Conservation (phyloP, 768 basidiomycete genomes). For the Suillus brevipes region DNA sequence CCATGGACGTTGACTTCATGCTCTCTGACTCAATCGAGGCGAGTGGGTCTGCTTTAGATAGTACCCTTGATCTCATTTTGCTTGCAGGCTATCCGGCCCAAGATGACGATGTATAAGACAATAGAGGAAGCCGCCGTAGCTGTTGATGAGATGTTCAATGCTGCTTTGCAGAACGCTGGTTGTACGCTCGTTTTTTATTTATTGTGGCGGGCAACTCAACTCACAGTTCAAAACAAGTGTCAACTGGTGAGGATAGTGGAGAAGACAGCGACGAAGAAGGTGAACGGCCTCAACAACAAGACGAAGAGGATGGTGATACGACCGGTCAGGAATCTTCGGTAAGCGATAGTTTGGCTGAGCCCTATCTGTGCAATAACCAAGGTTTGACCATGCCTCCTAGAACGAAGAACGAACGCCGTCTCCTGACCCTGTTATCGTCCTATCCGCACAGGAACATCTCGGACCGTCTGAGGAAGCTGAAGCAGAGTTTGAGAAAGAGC, state of each 20-base stretch:
- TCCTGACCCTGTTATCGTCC: conserved; percentile 78
- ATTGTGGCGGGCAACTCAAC: conserved; percentile 1
- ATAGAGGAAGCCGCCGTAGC: conserved; percentile 84
- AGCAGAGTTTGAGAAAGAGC: conserved; percentile 91
- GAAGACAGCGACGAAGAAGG: conserved; percentile 55
- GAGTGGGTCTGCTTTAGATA: conserved; percentile 14
- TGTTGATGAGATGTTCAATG: conserved; percentile 87
- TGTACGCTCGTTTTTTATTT: conserved; percentile 36
- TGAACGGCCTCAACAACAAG: conserved; percentile 46
- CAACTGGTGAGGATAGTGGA: conserved; percentile 40
- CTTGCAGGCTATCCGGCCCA: conserved; percentile 81
- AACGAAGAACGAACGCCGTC: conserved; percentile 72
- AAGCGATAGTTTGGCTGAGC: conserved; percentile 22
- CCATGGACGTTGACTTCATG: conserved; percentile 99
- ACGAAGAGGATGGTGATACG: conserved; percentile 65
- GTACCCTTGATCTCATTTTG: conserved; percentile 7
- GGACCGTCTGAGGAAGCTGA: conserved; percentile 90
- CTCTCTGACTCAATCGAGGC: conserved; percentile 92
- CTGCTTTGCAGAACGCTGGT: conserved; percentile 59
- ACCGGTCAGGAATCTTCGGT: conserved; percentile 54
- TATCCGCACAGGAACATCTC: conserved; percentile 68
- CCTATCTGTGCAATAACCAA: neutral
- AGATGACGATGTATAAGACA: conserved; percentile 64
- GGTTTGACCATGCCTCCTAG: conserved; percentile 23
- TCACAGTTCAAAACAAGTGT: conserved; percentile 29